These are phyloP conservation scores for Cyberlindnera americana DNA, from an alignment of 805 yeast genomes.

Conservation along the genomic window DNA sequence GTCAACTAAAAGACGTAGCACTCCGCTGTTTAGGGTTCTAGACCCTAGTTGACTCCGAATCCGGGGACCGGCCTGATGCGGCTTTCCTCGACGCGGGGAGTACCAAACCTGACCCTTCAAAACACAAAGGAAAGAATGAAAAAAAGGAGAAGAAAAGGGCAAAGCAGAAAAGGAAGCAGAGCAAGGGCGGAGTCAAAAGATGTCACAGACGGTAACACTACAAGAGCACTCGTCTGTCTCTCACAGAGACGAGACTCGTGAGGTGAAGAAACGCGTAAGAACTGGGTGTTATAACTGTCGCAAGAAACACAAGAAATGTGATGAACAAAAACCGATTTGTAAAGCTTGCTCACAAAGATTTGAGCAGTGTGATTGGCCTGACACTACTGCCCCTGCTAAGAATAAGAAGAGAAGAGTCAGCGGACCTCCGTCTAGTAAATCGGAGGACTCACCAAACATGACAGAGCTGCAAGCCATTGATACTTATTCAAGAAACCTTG, in stretches of 20 bases:
- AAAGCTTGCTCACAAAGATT: constrained; percentile 7
- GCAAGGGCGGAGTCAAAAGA: neutral
- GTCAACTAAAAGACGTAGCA: too few species aligned
- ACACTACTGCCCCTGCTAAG: constrained; percentile 3
- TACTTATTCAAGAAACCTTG: constrained; percentile 15
- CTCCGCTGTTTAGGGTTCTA: too few species aligned
- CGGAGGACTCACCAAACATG: constrained; percentile 4
- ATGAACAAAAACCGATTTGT: constrained; percentile 41
- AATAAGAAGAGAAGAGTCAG: constrained; percentile 6
- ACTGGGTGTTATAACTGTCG: constrained; percentile 61
- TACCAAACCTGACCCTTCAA: too few species aligned
- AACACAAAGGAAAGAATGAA: too few species aligned
- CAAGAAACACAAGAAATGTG: constrained; percentile 62
- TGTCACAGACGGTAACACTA: neutral
- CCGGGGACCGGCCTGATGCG: too few species aligned
- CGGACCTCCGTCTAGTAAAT: neutral
- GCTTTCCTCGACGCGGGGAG: too few species aligned
- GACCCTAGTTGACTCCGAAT: too few species aligned
- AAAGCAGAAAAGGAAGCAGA: too few species aligned
- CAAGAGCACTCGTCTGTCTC: too few species aligned
- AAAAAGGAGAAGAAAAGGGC: too few species aligned
- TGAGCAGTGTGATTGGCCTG: constrained; percentile 16
- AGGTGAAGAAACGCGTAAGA: constrained; percentile 35
- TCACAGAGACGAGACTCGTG: constrained; percentile 1
- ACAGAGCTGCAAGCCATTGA: constrained; percentile 11